Conservation (phyloP, 257 asterid species). For the Striga asiatica region DNA sequence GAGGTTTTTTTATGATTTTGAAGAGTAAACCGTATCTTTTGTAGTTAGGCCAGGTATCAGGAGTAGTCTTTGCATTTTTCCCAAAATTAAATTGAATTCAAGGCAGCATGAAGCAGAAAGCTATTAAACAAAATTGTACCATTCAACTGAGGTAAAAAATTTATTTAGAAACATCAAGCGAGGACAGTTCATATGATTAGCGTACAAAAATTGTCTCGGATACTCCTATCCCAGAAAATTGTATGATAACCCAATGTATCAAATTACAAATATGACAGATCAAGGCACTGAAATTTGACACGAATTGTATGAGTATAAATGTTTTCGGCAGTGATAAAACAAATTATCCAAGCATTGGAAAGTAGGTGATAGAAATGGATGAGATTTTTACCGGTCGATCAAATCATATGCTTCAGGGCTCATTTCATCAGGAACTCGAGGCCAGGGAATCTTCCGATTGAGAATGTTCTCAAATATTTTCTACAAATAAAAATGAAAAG, state of each 20-base stretch:
- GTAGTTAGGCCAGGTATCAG: neutral
- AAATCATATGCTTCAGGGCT: constrained; percentile 72
- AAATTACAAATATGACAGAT: neutral
- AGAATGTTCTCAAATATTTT: constrained; percentile 91
- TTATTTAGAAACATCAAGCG: neutral
- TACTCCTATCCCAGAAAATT: neutral
- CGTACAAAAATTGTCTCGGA: neutral
- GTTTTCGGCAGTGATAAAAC: neutral
- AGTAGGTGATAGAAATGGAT: constrained; percentile 2
- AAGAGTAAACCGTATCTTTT: neutral
- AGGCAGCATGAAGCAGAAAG: neutral
- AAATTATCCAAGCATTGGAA: constrained; percentile 3
- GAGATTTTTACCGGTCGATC: constrained; percentile 64
- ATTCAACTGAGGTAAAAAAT: neutral
- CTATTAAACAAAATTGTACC: neutral
- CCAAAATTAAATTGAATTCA: neutral
- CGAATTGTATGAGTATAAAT: neutral
- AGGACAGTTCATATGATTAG: neutral
- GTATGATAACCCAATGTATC: neutral
- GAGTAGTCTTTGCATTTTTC: neutral
- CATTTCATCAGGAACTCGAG: constrained; percentile 83
- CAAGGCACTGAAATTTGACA: neutral
- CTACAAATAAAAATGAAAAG: constrained; percentile 28
- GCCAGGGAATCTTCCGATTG: constrained; percentile 96
- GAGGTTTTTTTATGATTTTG: neutral